A percentile compares a stretch with the other conserved stretches of the same genome.
These are phyloP conservation scores for Aspergillus baeticus DNA, from an alignment of 495 filamentous ascomycete species.

Conservation along the genomic window DNA sequence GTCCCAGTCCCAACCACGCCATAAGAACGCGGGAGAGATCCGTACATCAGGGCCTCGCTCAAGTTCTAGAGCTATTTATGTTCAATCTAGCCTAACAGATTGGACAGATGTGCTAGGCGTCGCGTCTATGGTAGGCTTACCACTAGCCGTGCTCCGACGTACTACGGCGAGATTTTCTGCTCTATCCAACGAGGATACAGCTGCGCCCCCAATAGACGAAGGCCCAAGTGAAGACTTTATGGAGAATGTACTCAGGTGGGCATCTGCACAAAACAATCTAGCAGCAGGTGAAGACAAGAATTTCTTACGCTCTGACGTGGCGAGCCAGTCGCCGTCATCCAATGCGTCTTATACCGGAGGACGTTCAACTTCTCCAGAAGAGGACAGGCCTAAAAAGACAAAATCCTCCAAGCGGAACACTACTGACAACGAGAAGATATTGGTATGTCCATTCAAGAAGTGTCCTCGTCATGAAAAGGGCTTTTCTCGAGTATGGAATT, in stretches of 20 bases:
- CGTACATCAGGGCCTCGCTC: slow-evolving; percentile 6
- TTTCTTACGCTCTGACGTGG: neutral
- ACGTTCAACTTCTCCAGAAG: slow-evolving; percentile 12
- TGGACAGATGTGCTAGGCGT: slow-evolving; percentile 80
- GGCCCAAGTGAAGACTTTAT: neutral
- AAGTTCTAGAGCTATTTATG: slow-evolving; percentile 13
- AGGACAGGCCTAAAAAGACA: slow-evolving; percentile 8
- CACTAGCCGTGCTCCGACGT: slow-evolving; percentile 57
- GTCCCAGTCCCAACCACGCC: neutral
- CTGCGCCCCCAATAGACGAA: neutral
- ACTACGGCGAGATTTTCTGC: slow-evolving; percentile 66
- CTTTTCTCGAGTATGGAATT: slow-evolving; percentile 41
- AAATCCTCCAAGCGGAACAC: slow-evolving; percentile 26
- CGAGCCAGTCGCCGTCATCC: slow-evolving; percentile 1
- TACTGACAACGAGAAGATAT: slow-evolving; percentile 27
- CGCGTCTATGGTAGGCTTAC: slow-evolving; percentile 68
- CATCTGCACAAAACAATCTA: neutral
- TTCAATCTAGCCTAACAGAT: slow-evolving; percentile 54
- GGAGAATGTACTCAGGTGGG: neutral
- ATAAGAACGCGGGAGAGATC: neutral
- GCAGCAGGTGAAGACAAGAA: neutral
- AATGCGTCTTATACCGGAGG: slow-evolving; percentile 7
- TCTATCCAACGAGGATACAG: slow-evolving; percentile 67
- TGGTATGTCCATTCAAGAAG: slow-evolving; percentile 32
- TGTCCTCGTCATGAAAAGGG: slow-evolving; percentile 33